Evolutionary conservation across 306 rosid genomes (phyloP), one percentile per base, ranked within the genome.

Genomic region (Cucurbita ficifolia): DNA sequence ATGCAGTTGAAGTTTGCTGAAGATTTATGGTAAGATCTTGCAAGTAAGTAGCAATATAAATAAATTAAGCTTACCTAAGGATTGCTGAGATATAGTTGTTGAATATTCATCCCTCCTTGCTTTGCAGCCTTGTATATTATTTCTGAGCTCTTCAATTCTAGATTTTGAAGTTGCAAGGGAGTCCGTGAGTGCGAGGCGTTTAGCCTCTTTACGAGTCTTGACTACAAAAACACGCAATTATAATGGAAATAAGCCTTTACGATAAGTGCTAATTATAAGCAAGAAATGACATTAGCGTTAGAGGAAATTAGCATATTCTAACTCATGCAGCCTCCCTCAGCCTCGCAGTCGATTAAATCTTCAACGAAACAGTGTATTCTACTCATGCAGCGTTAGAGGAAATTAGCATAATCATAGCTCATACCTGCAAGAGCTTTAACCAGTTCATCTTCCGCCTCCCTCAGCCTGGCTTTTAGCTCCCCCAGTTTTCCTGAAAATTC

Each of bases 161-260:
- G 84, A 75, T 79, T 79, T 89, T 43, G 83, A 80, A 78, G 89
- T 84, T 40, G 75, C 85, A 86, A 90, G 67, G 45, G 88, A 85
- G 40, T 94, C 96, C 76, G 76, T 58, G 82, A 87, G 42, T 3
- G 88, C 87, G 88, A 90, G 84, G 42, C 92, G 87, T 58, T 80
- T 87, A 22, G 89, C 97, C 84, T 90, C 97, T 80, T 78, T 88
- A 51, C 92, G 94, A 33, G 93, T 87, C 86, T 89, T 88, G 58
- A 78, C 97, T 94, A 81, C 74, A 78, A 10, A 24, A 79, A 63
- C 54, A 40, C 74, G 71, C 62, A 48, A 60, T 69, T 55, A 61
- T 18, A 24, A 63, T 64, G 43, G 39, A 42, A 55, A 22, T 21
- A 7, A 49, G 14, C 74, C 58, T 35, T 16, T 21, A 67, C 36